Conservation (phyloP, 2,329 filamentous ascomycete species). For the Didymella lethalis region DNA sequence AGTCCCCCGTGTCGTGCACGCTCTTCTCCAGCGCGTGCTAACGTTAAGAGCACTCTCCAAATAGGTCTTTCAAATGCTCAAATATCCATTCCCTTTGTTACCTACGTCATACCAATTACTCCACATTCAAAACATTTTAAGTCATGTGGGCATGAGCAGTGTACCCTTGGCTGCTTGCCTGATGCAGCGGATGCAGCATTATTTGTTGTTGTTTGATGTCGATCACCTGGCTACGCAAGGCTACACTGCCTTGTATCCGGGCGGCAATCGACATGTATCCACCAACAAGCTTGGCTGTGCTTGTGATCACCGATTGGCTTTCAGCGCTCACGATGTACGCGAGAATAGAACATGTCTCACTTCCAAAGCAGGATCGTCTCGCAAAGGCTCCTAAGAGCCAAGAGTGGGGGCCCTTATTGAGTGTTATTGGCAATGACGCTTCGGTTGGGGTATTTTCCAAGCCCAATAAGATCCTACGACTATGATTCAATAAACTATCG, state of each 20-base stretch:
- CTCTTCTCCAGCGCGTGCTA: slow-evolving; percentile 1
- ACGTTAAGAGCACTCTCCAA: neutral
- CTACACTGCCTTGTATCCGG: slow-evolving; percentile 1
- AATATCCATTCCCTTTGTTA: neutral
- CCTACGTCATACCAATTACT: neutral
- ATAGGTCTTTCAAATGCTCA: neutral
- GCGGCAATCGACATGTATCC: neutral
- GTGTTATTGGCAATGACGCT: neutral
- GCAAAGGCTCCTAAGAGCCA: neutral
- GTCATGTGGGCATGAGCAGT: neutral
- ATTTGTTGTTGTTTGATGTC: neutral
- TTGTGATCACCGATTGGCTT: slow-evolving; percentile 2
- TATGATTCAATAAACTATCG: neutral
- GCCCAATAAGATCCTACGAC: neutral
- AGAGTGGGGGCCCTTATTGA: neutral
- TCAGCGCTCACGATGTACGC: neutral
- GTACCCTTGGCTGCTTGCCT: slow-evolving; percentile 3
- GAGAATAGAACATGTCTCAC: neutral
- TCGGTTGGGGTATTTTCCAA: neutral
- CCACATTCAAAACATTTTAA: neutral
- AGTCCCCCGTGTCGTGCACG: slow-evolving; percentile 6
- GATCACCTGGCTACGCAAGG: slow-evolving; percentile 2
- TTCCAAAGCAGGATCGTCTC: neutral
- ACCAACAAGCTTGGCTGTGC: slow-evolving; percentile 3
- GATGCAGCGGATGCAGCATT: neutral